Percentiles rank a stretch among this genome's conserved stretches.
Evolutionary conservation across 345 rosid genomes (phyloP).

Genomic region (Geranium brycei): DNA sequence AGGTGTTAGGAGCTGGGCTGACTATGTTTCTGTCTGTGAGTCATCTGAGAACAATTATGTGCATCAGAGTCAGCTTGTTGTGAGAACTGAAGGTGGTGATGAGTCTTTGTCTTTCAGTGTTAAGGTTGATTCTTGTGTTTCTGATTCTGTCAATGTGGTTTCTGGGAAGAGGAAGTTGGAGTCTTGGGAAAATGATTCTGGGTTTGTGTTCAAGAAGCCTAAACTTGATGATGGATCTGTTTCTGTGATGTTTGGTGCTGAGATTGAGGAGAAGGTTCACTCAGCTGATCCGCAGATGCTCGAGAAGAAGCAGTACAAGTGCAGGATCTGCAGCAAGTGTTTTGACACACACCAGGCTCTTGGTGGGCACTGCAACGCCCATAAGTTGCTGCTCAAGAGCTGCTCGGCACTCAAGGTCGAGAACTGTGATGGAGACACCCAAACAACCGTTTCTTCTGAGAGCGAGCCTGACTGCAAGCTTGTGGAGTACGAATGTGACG

Average conservation of each 20-base stretch:
- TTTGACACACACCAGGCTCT: slow-evolving; percentile 76
- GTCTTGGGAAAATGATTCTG: neutral
- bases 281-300: neutral
- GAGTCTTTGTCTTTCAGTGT: neutral
- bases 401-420: slow-evolving; percentile 23
- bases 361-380: slow-evolving; percentile 85
- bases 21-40: slow-evolving; percentile 23
- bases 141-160: no score
- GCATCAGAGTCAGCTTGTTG: neutral
- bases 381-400: slow-evolving; percentile 19
- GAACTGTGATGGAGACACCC: slow-evolving; percentile 21
- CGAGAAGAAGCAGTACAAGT: neutral
- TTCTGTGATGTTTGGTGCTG: neutral
- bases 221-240: neutral
- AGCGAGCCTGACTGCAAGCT: slow-evolving; percentile 11
- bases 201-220: neutral
- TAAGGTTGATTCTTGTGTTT: no score
- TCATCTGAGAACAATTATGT: slow-evolving; percentile 32
- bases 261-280: neutral
- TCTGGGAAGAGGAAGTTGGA: no score
- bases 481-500: neutral
- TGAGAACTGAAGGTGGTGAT: slow-evolving; percentile 1
- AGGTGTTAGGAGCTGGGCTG: slow-evolving; percentile 23
- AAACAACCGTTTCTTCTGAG: slow-evolving; percentile 17
- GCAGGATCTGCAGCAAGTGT: slow-evolving; percentile 32